Percentiles rank a stretch among this genome's conserved stretches.
Conservation (phyloP, 1,284 basidiomycete genomes). For the Apiotrichum montevideense region DNA sequence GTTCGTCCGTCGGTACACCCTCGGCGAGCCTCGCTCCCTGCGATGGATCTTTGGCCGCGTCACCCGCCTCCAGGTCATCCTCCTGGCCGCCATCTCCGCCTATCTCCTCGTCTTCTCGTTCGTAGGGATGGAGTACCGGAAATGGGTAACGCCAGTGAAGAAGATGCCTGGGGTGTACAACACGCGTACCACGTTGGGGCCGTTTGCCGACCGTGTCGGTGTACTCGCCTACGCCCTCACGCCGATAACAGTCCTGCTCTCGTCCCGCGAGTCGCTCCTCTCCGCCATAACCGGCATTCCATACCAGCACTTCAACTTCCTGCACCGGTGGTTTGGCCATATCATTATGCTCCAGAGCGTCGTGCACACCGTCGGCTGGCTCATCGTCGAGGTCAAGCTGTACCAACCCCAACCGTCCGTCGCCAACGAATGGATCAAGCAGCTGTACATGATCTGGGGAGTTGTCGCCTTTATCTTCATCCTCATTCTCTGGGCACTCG, state of each 20-base stretch:
- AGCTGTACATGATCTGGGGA: constrained; percentile 34
- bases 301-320: constrained; percentile 48
- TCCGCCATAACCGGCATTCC: constrained; percentile 29
- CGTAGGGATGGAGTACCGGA: constrained; percentile 26
- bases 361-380: constrained; percentile 33
- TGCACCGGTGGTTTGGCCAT: constrained; percentile 35
- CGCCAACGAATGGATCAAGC: constrained; percentile 23
- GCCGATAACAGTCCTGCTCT: constrained; percentile 30
- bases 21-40: constrained; percentile 14
- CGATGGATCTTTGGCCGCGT: constrained; percentile 27
- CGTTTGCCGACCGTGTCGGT: constrained; percentile 27
- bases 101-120: constrained; percentile 32
- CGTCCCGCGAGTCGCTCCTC: constrained; percentile 25
- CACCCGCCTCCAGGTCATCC: constrained; percentile 26
- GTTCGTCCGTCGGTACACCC: constrained; percentile 6
- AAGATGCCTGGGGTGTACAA: constrained; percentile 20
- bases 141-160: constrained; percentile 32
- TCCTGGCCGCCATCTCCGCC: constrained; percentile 13
- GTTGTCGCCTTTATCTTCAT: constrained; percentile 27
- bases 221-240: constrained; percentile 32
- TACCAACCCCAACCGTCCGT: constrained; percentile 34
- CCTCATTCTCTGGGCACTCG: constrained; percentile 24
- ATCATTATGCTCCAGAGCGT: constrained; percentile 28
- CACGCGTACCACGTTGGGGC: constrained; percentile 26
- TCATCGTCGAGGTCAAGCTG: constrained; percentile 25